phyloP scores from a whole-genome alignment of 177 flowering plant genomes.

The Vitis hybrid region DNA sequence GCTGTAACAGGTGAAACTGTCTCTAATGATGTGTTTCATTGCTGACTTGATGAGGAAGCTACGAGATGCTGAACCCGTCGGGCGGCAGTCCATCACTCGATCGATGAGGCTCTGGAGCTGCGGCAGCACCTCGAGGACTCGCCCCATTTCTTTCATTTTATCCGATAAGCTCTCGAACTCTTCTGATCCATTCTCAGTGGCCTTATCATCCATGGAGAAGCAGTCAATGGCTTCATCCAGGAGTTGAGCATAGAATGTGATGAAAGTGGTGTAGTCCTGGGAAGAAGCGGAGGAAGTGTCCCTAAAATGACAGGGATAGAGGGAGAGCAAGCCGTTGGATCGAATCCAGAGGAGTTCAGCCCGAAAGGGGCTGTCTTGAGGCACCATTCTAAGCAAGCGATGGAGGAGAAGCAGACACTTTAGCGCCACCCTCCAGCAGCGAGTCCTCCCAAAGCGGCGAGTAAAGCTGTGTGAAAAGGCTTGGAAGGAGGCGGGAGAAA shows the following conservation, averaged over 20 bases:
- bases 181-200: constrained; percentile 4
- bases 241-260: constrained; percentile 55
- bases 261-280: constrained; percentile 36
- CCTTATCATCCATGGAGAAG: constrained; percentile 12
- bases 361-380: constrained; percentile 35
- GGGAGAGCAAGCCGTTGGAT: constrained; percentile 41
- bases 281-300: constrained; percentile 47
- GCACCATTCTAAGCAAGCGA: constrained; percentile 43
- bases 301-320: constrained; percentile 50
- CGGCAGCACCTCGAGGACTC: constrained; percentile 37
- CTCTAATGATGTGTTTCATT: constrained; percentile 56
- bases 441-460: constrained; percentile 51
- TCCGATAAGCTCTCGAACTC: constrained; percentile 7
- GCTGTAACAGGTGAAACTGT: constrained; percentile 54
- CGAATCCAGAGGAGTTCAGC: constrained; percentile 42
- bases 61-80: constrained; percentile 27
- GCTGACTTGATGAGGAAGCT: constrained; percentile 42
- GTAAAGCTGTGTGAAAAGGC: constrained; percentile 47
- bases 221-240: constrained; percentile 54
- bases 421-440: constrained; percentile 62
- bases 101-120: constrained; percentile 57
- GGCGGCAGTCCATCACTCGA: constrained; percentile 52
- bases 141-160: constrained; percentile 30
- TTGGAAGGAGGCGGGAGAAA: constrained; percentile 41
- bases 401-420: constrained; percentile 69